Percentiles rank a stretch among this genome's conserved stretches.
Evolutionary conservation across 1,284 basidiomycete species (phyloP).

Genomic region (Sporisorium sorghi): DNA sequence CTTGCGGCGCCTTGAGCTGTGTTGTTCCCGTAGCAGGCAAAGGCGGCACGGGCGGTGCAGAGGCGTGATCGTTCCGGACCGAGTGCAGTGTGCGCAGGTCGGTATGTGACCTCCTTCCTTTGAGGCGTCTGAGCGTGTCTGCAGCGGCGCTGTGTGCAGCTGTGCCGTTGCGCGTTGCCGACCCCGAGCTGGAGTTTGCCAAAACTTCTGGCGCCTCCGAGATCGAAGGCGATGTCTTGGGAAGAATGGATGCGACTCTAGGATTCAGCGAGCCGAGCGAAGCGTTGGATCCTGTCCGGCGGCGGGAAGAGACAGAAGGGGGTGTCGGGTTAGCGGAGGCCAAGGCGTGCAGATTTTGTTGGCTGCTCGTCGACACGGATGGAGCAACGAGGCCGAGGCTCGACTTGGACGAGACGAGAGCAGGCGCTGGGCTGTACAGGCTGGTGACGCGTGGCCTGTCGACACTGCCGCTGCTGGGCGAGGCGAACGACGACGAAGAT

Average conservation of each 20-base stretch:
- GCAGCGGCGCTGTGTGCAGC: constrained; percentile 8
- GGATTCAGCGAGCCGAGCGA: constrained; percentile 22
- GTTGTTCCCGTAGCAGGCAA: background rate
- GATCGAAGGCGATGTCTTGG: constrained; percentile 35
- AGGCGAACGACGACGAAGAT: constrained; percentile 9
- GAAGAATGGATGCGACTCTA: constrained; percentile 14
- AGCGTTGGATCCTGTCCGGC: constrained; percentile 30
- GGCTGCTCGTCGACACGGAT: constrained; percentile 18
- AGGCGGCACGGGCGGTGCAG: background rate
- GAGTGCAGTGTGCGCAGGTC: constrained; percentile 15
- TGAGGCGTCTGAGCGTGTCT: constrained; percentile 31
- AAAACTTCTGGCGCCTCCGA: constrained; percentile 22
- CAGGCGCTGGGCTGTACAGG: constrained; percentile 24
- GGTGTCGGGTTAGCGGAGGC: constrained; percentile 4
- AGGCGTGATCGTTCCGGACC: constrained; percentile 11
- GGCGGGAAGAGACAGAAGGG: constrained; percentile 3
- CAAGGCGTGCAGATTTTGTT: constrained; percentile 19
- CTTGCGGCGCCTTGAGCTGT: background rate
- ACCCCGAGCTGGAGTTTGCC: background rate
- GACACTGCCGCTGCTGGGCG: background rate
- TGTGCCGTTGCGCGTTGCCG: background rate
- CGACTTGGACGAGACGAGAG: constrained; percentile 15
- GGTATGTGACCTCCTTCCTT: constrained; percentile 24
- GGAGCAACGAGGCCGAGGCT: constrained; percentile 13
- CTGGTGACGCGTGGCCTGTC: constrained; percentile 27